Conservation (phyloP, 164 flowering plant species). For the Piper longum region DNA sequence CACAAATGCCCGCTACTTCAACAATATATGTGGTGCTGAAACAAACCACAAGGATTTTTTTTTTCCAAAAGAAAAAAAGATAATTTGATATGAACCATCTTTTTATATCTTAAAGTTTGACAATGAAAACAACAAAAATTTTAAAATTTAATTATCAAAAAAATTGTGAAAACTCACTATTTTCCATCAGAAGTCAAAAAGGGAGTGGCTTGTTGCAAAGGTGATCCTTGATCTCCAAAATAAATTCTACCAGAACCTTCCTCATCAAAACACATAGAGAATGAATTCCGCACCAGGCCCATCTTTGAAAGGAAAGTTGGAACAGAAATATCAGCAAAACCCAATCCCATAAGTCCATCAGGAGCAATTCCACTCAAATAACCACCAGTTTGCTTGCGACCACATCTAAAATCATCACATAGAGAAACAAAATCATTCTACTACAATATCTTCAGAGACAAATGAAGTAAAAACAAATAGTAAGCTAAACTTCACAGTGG, state of each 20-base stretch:
- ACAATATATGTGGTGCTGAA: conserved; percentile 58
- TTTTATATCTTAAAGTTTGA: too few species aligned
- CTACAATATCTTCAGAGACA: not conserved
- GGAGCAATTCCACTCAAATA: conserved; percentile 88
- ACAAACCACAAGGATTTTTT: conserved; percentile 6
- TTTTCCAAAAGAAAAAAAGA: too few species aligned
- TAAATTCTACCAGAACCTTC: conserved; percentile 75
- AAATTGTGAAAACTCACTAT: conserved; percentile 28
- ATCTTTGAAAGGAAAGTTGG: conserved; percentile 73
- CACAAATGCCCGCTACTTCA: conserved; percentile 59
- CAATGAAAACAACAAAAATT: not conserved
- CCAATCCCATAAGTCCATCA: conserved; percentile 94
- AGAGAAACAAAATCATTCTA: conserved; percentile 1
- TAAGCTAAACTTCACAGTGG: not conserved
- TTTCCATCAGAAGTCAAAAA: conserved; percentile 54
- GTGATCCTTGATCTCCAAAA: conserved; percentile 77
- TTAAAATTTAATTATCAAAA: not conserved
- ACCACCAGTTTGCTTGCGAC: conserved; percentile 81
- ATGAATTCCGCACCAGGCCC: conserved; percentile 59
- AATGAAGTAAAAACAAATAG: not conserved
- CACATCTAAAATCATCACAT: conserved; percentile 49
- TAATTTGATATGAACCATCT: too few species aligned
- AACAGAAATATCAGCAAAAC: conserved; percentile 71
- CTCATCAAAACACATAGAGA: conserved; percentile 76
- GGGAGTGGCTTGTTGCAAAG: conserved; percentile 48